Evolutionary conservation across 2,329 filamentous ascomycete genomes (phyloP).

Genomic region (Botryotinia convoluta): DNA sequence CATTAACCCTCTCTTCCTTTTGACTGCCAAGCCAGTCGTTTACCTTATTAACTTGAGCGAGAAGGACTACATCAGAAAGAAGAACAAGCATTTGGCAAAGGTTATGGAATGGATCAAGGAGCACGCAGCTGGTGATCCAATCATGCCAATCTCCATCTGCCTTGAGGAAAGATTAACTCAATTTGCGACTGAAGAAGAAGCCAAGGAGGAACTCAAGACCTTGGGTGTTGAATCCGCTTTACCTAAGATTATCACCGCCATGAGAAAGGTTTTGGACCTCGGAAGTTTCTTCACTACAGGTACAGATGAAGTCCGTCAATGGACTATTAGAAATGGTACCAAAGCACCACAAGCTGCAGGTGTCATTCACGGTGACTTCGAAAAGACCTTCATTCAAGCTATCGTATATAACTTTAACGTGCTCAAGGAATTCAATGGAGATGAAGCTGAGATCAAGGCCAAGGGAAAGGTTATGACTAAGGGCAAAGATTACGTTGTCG

Average conservation of each 20-base stretch:
- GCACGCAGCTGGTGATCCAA: conserved; percentile 80
- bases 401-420: conserved; percentile 86
- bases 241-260: conserved; percentile 86
- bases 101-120: conserved; percentile 95
- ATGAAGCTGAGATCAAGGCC: conserved; percentile 83
- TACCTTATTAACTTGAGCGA: conserved; percentile 97
- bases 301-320: conserved; percentile 93
- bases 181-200: conserved; percentile 75
- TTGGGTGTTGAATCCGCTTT: conserved; percentile 83
- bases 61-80: conserved; percentile 95
- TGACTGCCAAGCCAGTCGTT: conserved; percentile 95
- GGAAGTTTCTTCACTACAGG: conserved; percentile 97
- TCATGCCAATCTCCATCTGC: conserved; percentile 88
- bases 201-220: conserved; percentile 81
- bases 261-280: conserved; percentile 88
- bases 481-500: conserved; percentile 92
- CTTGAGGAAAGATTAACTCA: conserved; percentile 89
- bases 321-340: conserved; percentile 92
- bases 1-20: conserved; percentile 93
- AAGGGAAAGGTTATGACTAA: conserved; percentile 98
- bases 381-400: conserved; percentile 98
- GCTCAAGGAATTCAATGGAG: conserved; percentile 75
- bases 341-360: conserved; percentile 98
- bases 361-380: conserved; percentile 97
- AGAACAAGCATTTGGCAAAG: conserved; percentile 98